Evolutionary conservation across 2,329 filamentous ascomycete species (phyloP).

Genomic region (Lachnum nothofagi): DNA sequence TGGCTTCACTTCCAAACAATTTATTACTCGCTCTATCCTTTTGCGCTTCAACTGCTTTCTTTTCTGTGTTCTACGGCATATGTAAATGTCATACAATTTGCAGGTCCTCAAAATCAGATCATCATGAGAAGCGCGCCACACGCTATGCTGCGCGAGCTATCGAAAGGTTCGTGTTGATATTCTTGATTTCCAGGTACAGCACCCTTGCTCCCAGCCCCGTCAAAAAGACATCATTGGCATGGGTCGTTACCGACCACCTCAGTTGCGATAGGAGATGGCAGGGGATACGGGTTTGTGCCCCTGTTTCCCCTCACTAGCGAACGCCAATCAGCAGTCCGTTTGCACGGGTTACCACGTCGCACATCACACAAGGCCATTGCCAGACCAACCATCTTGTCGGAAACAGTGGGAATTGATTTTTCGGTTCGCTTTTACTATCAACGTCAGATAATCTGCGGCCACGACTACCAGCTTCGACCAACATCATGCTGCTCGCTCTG

Average conservation of each 20-base stretch:
- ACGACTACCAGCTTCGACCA: slow-evolving; percentile 5
- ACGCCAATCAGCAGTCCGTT: slow-evolving; percentile 5
- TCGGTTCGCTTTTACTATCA: slow-evolving; percentile 2
- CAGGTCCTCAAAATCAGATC: too few species aligned
- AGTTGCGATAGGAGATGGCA: background rate
- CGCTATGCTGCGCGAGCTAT: too few species aligned
- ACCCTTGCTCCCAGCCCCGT: slow-evolving; percentile 4
- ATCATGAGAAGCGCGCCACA: too few species aligned
- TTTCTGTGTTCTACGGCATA: too few species aligned
- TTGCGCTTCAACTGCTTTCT: too few species aligned
- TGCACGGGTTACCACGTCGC: slow-evolving; percentile 1
- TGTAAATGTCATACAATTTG: too few species aligned
- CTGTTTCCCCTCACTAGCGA: slow-evolving; percentile 5
- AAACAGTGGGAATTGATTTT: slow-evolving; percentile 1
- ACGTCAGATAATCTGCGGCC: slow-evolving; percentile 6
- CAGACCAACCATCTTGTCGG: slow-evolving; percentile 17
- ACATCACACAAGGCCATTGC: slow-evolving; percentile 8
- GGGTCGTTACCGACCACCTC: slow-evolving; percentile 1
- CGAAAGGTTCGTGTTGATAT: background rate
- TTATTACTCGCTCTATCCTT: too few species aligned
- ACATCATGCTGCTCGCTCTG: background rate
- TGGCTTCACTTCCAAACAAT: too few species aligned
- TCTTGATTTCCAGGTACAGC: slow-evolving; percentile 6
- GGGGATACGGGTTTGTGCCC: background rate
- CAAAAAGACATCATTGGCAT: slow-evolving; percentile 12